Evolutionary conservation across 495 filamentous ascomycete genomes (phyloP).

Genomic region (Daldinia bambusicola): DNA sequence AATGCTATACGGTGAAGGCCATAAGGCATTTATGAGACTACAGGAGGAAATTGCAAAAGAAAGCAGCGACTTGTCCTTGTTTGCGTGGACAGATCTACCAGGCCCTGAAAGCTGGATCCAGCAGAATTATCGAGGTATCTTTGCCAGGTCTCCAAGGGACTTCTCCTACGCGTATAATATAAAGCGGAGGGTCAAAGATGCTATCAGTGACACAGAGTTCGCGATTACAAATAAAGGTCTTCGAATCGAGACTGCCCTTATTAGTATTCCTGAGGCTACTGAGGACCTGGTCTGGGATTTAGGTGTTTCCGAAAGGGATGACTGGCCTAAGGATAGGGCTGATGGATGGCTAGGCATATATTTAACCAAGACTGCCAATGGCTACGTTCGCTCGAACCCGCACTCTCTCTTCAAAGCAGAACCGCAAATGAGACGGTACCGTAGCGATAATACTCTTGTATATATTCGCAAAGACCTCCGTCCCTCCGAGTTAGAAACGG

Average conservation of each 20-base stretch:
- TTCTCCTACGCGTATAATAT: conserved; percentile 3
- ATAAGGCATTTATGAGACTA: conserved; percentile 30
- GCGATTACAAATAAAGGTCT: not conserved
- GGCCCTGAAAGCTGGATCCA: not conserved
- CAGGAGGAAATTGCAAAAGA: conserved; percentile 37
- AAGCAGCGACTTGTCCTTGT: conserved; percentile 25
- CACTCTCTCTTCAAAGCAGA: not conserved
- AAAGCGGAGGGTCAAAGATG: conserved; percentile 1
- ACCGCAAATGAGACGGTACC: not conserved
- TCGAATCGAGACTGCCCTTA: not conserved
- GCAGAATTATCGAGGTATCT: conserved; percentile 11
- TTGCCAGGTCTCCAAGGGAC: conserved; percentile 14
- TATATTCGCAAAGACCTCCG: not conserved
- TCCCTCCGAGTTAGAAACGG: not conserved
- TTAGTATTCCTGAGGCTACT: not conserved
- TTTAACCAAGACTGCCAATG: not conserved
- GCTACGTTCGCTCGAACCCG: not conserved
- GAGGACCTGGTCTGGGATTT: not conserved
- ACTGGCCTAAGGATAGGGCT: not conserved
- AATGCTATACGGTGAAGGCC: conserved; percentile 42
- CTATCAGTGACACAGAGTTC: not conserved
- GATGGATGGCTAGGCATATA: not conserved
- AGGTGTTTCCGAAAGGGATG: conserved; percentile 1
- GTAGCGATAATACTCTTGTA: not conserved
- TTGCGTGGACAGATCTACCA: conserved; percentile 21